A percentile compares a stretch with the other conserved stretches of the same genome.
Conservation (phyloP, 2,329 filamentous ascomycete genomes). For the Lachnellula arida region DNA sequence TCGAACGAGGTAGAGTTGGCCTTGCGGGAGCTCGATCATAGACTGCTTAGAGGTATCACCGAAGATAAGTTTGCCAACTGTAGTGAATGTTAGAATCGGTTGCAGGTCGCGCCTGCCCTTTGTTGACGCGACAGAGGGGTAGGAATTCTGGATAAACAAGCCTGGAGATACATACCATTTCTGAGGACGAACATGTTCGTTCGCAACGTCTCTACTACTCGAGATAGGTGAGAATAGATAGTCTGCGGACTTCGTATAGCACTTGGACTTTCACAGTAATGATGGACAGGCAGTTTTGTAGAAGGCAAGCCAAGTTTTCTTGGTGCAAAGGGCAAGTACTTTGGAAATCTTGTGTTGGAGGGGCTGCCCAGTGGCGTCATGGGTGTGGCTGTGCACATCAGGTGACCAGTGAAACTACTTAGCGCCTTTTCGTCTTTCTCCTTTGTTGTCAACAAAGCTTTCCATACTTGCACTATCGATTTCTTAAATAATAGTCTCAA, state of each 20-base stretch:
- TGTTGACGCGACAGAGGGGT: conserved; percentile 9
- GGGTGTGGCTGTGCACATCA: not conserved
- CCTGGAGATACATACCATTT: conserved; percentile 35
- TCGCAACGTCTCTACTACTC: not conserved
- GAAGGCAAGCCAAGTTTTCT: not conserved
- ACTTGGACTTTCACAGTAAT: not conserved
- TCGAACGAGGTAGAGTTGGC: conserved; percentile 94
- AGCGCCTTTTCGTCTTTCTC: too few relatives aligned
- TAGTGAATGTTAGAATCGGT: conserved; percentile 14
- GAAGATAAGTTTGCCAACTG: conserved; percentile 91
- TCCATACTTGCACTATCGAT: too few relatives aligned
- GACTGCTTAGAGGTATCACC: conserved; percentile 76
- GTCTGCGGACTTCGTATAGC: not conserved
- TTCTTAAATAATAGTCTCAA: too few relatives aligned
- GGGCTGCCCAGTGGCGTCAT: not conserved
- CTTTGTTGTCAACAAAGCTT: too few relatives aligned
- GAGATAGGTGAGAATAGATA: not conserved
- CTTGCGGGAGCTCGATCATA: conserved; percentile 89
- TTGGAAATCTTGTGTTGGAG: not conserved
- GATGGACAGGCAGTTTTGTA: not conserved
- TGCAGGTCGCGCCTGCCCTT: conserved; percentile 4
- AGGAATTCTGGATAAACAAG: conserved; percentile 6
- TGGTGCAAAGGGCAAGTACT: not conserved
- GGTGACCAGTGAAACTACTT: not conserved
- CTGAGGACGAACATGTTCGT: conserved; percentile 40